Evolutionary conservation across 139 green algal species (phyloP), one percentile per base, ranked within the genome.

Genomic region (Mychonastes homosphaera): DNA sequence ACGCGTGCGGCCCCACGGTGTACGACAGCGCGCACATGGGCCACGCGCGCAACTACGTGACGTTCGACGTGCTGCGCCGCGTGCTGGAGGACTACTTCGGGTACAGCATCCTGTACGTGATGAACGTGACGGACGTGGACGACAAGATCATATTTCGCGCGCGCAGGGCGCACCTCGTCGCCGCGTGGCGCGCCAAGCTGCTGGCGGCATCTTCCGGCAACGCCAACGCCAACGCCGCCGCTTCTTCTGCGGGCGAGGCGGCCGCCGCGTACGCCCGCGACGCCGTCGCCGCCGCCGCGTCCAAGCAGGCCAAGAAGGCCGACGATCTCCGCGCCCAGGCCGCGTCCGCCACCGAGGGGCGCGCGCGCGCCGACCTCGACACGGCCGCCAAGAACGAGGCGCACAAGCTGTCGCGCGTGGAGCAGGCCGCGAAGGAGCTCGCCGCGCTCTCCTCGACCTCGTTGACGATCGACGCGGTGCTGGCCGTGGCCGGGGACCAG

Each of bases 61-160:
- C 84, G 3, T 95, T 98, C 67, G 93, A 99, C 78, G 92, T 97
- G 34, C 71, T 98, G 24, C 74, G 93, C 16, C 79, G 93, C 2
- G 80, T 98, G 0, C 79, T 98, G 55, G 88, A 96, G 62, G 91
- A 97, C 68, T 97, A 96, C 65, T 97, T 98, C 41, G 80, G 85
- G 1, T 98, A 95, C 77, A 81, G 90, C 46, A 63, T 87, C 19
- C 70, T 85, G 28, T 95, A 87, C 53, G 81, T 94, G 21, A 96
- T 98, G 92, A 99, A 99, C 70, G 84, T 99, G n/a, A 99, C 93
- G 2, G 93, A 99, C 64, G 87, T 99, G 35, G 93, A 99, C 62
- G 93, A 99, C 76, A 99, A 99, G 73, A 98, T 99, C 74, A 97
- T 99, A 33, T 58, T 88, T 5, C 64, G 89, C 3, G 93, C 93